Base-by-base conservation (phyloP, 148 eudicot genomes). In the Silene uniflora region DNA sequence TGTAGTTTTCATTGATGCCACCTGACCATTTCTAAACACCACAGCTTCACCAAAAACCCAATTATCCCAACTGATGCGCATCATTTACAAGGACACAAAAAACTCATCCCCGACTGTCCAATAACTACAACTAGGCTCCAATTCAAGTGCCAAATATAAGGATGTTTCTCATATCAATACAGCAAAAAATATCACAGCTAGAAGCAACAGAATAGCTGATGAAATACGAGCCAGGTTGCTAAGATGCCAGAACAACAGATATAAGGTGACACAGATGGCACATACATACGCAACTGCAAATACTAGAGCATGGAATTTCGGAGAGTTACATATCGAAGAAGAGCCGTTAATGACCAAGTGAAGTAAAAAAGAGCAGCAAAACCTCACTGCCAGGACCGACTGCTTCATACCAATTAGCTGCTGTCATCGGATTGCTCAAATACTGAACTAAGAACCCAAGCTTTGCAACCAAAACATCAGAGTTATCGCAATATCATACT, bases 381-480 rank as follows among this genome's bases (percentile, higher is more conserved):
- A 49, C n/a, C 52, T 67, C 52, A 42, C 54, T 75, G 29, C 54
- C 52, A 25, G 29, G 16, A 75, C 49, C 18, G 42, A 44, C 44
- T 17, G 35, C 35, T 61, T 39, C 54, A 62, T 10, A 17, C 44
- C 35, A 17, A 74, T 39, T 19, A 58, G 61, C 70, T 10, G 77
- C 69, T 24, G 18, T 56, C 64, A 27, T 58, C 39, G 23, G 23
- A 63, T 24, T 10, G 54, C 70, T 63, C 61, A 18, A 62, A 32
- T 56, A 47, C 76, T 62, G 47, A 73, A 47, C 62, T 10, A 19
- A 14, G 67, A 68, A 73, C 67, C 4, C 49, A 42, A 11, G 73
- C 74, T 69, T 69, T 58, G 67, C 73, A 71, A 75, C 77, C 71
- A 65, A 6, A 65, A n/a, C 56, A 65, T 55, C 61, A 47, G 42